Evolutionary conservation across 139 green algal species (phyloP), one percentile per base, ranked within the genome.

Genomic region (Tetradesmus lagerheimii): DNA sequence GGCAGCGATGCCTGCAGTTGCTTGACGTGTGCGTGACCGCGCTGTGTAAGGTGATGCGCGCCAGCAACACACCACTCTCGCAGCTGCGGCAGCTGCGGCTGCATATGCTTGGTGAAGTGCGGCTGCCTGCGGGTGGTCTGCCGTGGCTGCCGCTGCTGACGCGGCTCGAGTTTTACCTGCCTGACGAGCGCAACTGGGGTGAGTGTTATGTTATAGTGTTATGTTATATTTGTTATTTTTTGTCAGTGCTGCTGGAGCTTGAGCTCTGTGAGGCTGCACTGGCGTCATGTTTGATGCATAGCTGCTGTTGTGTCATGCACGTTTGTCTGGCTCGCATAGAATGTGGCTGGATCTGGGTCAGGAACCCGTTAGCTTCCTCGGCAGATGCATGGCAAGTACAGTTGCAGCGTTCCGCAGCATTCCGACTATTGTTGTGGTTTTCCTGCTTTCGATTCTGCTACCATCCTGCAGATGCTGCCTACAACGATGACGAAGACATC

Each of bases 171-270:
- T 88, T 88, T 15, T 88, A 88, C 50, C 39, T 88, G 50, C 83
- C 83, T n/a, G 64, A 80, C 57, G 83, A 88, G 83, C 67, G 83
- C 31, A 88, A 88, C 38, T 88, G 83, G 83, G 83, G 83, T 88
- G 38, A 80, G 83, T 27, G 20, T 15, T 5, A 4, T 9, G 35
- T 38, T 79, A 1, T 41, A 0, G 5, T 38, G 11, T 1, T n/a
- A 25, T 76, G 66, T 50, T n/a, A n/a, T n/a, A n/a, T n/a, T n/a
- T n/a, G n/a, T n/a, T n/a, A n/a, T n/a, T n/a, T n/a, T n/a, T n/a
- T n/a, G n/a, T n/a, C n/a, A n/a, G n/a, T n/a, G n/a, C n/a, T n/a
- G n/a, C n/a, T n/a, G n/a, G n/a, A n/a, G n/a, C n/a, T n/a, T n/a
- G n/a, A n/a, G n/a, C n/a, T n/a, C n/a, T n/a, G n/a, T n/a, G n/a